Conservation (phyloP, 2,329 filamentous ascomycete genomes). For the Acrodontium crateriforme region DNA sequence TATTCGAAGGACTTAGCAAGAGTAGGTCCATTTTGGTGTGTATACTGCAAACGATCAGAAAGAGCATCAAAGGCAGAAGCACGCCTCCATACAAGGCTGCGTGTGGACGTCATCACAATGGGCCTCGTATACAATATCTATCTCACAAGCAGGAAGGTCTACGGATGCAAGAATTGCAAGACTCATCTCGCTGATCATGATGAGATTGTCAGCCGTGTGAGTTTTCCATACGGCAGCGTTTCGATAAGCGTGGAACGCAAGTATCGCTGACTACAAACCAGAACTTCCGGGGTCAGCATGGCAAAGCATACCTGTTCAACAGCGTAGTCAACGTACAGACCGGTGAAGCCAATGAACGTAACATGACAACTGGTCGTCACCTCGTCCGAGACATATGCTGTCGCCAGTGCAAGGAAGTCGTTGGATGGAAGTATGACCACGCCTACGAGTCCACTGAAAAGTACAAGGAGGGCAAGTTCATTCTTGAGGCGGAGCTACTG, state of each 20-base stretch:
- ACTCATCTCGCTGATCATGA: slow-evolving; percentile 90
- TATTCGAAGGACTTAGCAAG: too few species aligned
- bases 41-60: too few species aligned
- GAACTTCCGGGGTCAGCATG: slow-evolving; percentile 97
- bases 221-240: slow-evolving; percentile 18
- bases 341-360: slow-evolving; percentile 78
- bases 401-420: slow-evolving; percentile 77
- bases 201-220: slow-evolving; percentile 84
- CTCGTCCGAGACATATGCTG: slow-evolving; percentile 88
- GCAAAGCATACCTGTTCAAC: slow-evolving; percentile 95
- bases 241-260: too few species aligned
- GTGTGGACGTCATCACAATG: too few species aligned
- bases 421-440: slow-evolving; percentile 99
- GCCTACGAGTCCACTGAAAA: slow-evolving; percentile 85
- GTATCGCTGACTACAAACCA: slow-evolving; percentile 25
- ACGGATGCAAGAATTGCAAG: slow-evolving; percentile 84
- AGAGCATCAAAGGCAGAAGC: too few species aligned
- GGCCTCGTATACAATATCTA: slow-evolving; percentile 35
- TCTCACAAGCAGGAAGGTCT: slow-evolving; percentile 62
- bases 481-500: slow-evolving; percentile 81
- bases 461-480: slow-evolving; percentile 98
- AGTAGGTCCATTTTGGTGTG: too few species aligned
- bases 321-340: slow-evolving; percentile 79
- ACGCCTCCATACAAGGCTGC: too few species aligned
- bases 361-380: slow-evolving; percentile 94